These are phyloP conservation scores for Gnaphalium uliginosum DNA, from an alignment of 129 eudicot species.

Conservation along the genomic window DNA sequence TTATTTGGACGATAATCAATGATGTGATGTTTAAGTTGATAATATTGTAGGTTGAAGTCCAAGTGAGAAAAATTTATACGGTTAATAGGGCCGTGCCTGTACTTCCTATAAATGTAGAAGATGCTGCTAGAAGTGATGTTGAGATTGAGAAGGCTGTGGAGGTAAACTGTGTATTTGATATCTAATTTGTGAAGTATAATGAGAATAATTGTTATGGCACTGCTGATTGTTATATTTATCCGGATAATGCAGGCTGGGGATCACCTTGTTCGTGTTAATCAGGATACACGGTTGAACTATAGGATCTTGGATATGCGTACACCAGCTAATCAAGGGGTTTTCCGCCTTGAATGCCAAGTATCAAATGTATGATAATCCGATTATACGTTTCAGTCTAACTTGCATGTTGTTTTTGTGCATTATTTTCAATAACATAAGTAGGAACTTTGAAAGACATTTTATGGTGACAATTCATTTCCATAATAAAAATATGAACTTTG, in stretches of 20 bases:
- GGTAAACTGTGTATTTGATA: conserved; percentile 25
- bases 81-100: conserved; percentile 51
- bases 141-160: conserved; percentile 67
- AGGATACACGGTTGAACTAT: conserved; percentile 74
- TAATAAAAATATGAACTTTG: too few relatives aligned
- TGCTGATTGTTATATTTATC: too few relatives aligned
- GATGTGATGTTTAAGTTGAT: too few relatives aligned
- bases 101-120: conserved; percentile 72
- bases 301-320: conserved; percentile 75
- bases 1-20: neutral
- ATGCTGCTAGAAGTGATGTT: conserved; percentile 74
- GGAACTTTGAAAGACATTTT: too few relatives aligned
- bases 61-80: conserved; percentile 56
- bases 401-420: too few relatives aligned
- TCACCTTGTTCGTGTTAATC: conserved; percentile 75
- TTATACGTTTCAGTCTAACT: too few relatives aligned
- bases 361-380: conserved; percentile 39
- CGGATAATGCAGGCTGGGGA: conserved; percentile 56
- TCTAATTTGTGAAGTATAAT: neutral
- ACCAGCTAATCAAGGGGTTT: conserved; percentile 78
- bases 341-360: conserved; percentile 53
- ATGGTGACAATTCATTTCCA: too few relatives aligned
- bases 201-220: too few relatives aligned
- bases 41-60: conserved; percentile 42
- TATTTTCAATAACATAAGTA: too few relatives aligned